Percentiles rank a stretch among this genome's conserved stretches.
Conservation (phyloP, 2,329 filamentous ascomycete genomes). For the Trichoderma arundinaceum region DNA sequence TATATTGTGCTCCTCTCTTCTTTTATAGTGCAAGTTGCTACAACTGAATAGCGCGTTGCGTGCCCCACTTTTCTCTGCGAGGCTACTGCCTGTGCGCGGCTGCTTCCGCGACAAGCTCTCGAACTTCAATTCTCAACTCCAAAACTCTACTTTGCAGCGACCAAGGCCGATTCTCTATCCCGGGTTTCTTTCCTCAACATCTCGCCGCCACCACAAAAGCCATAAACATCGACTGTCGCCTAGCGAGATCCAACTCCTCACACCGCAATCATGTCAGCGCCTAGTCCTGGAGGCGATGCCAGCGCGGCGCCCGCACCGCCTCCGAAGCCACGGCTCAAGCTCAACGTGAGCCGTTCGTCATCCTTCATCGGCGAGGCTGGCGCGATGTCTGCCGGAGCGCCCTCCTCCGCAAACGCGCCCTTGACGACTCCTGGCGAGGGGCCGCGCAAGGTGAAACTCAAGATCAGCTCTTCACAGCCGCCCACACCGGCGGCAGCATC, state of each 20-base stretch:
- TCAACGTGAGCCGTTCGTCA: conserved; percentile 47
- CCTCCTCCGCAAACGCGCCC: conserved; percentile 17
- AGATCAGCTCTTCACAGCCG: conserved; percentile 49
- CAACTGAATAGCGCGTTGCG: conserved; percentile 5
- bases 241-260: background rate
- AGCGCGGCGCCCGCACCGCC: conserved; percentile 38
- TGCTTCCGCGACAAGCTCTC: conserved; percentile 8
- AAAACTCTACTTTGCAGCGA: background rate
- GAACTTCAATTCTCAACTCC: conserved; percentile 1
- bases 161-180: background rate
- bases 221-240: background rate
- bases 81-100: conserved; percentile 24
- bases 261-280: conserved; percentile 40
- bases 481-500: conserved; percentile 43
- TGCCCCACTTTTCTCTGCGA: conserved; percentile 22
- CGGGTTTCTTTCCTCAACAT: background rate
- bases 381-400: conserved; percentile 32
- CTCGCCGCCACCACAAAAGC: background rate
- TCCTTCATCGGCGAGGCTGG: conserved; percentile 44
- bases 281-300: conserved; percentile 36
- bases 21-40: background rate
- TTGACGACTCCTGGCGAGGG: conserved; percentile 42
- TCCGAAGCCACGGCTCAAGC: conserved; percentile 48
- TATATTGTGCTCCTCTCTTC: too few species aligned
- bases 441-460: conserved; percentile 50